A percentile compares a stretch with the other conserved stretches of the same genome.
These are phyloP conservation scores for Psilocybe sp. DNA, from an alignment of 768 basidiomycete genomes.

Conservation along the genomic window DNA sequence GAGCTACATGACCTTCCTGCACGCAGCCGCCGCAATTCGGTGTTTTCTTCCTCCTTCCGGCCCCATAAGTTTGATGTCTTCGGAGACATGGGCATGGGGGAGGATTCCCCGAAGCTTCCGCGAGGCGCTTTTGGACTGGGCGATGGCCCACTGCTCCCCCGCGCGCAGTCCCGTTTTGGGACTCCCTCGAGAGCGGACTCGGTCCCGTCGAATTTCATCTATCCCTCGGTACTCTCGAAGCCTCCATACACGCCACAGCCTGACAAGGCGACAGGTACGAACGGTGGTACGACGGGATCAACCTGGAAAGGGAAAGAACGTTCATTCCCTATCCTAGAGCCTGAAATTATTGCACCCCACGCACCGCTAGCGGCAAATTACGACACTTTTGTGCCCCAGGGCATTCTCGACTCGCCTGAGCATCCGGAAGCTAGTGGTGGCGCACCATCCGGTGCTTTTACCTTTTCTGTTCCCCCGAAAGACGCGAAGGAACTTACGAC, in stretches of 20 bases:
- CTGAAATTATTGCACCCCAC: background rate
- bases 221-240: slow-evolving; percentile 1
- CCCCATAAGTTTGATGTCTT: slow-evolving; percentile 10
- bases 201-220: slow-evolving; percentile 12
- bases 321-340: background rate
- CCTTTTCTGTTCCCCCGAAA: too few species aligned
- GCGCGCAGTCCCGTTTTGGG: slow-evolving; percentile 7
- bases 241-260: slow-evolving; percentile 1
- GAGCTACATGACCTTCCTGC: slow-evolving; percentile 4
- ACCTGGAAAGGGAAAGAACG: slow-evolving; percentile 8
- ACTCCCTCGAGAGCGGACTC: slow-evolving; percentile 12
- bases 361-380: background rate
- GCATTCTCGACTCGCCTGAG: background rate
- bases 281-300: background rate
- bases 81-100: background rate
- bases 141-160: slow-evolving; percentile 19
- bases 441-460: too few species aligned
- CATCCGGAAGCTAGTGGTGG: too few species aligned
- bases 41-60: slow-evolving; percentile 6
- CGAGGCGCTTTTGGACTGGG: slow-evolving; percentile 10
- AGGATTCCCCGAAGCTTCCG: slow-evolving; percentile 1
- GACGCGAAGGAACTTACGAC: too few species aligned
- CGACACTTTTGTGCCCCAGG: background rate
- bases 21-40: slow-evolving; percentile 8
- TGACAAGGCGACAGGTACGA: background rate